These are phyloP conservation scores for Ballota nigra DNA, from an alignment of 257 asterid genomes.

Conservation along the genomic window DNA sequence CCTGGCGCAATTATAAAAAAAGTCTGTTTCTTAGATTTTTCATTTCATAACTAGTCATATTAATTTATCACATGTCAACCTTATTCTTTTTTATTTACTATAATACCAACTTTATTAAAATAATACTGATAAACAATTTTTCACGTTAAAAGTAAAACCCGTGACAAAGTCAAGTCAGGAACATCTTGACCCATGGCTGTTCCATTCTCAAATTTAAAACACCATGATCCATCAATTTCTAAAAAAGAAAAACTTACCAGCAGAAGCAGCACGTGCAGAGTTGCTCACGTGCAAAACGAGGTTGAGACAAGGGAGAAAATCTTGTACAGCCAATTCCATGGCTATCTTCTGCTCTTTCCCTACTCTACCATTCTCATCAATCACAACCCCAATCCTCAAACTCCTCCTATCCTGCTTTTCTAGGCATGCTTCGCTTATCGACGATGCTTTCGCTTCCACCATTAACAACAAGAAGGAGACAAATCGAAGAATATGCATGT, in stretches of 20 bases:
- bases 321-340: slow-evolving; percentile 46
- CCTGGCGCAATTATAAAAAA: no score
- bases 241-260: slow-evolving; percentile 28
- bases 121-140: no score
- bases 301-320: slow-evolving; percentile 34
- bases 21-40: no score
- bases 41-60: no score
- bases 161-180: no score
- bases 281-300: slow-evolving; percentile 32
- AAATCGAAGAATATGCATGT: not conserved
- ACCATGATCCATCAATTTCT: not conserved
- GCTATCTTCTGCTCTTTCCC: slow-evolving; percentile 62
- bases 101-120: no score
- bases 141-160: no score
- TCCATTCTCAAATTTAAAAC: not conserved
- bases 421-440: not conserved
- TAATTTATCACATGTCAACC: no score
- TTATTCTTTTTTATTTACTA: no score
- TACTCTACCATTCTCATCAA: slow-evolving; percentile 37
- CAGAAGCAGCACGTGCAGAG: slow-evolving; percentile 27
- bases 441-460: not conserved
- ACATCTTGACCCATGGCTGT: no score
- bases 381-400: slow-evolving; percentile 36
- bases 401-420: not conserved
- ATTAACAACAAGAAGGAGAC: not conserved